phyloP scores from a whole-genome alignment of 2,329 filamentous ascomycete genomes.

The Epicoccum sorghinum region DNA sequence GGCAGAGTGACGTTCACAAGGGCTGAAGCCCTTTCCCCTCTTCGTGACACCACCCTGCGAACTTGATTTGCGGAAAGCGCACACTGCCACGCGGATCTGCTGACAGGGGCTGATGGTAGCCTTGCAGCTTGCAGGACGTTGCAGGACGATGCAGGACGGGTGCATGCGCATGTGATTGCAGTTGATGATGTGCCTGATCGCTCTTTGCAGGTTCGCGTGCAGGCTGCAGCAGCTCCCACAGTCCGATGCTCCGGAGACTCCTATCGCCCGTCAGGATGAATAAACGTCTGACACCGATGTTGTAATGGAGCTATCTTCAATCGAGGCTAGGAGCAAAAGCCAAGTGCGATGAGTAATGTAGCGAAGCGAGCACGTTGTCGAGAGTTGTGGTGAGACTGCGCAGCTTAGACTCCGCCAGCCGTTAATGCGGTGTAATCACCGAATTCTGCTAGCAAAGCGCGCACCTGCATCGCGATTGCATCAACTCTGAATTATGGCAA shows the following conservation, averaged over 20 bases:
- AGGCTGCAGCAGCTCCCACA: too few relatives aligned
- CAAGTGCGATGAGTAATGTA: conserved; percentile 5
- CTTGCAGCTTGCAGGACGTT: conserved; percentile 15
- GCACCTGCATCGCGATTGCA: conserved; percentile 11
- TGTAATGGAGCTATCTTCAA: conserved; percentile 5
- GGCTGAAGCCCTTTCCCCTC: neutral
- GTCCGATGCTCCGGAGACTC: neutral
- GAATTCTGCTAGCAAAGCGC: conserved; percentile 1
- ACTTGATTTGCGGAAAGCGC: conserved; percentile 30
- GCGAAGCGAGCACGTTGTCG: conserved; percentile 4
- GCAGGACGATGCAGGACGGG: conserved; percentile 16
- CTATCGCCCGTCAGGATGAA: conserved; percentile 15
- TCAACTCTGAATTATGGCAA: conserved; percentile 2
- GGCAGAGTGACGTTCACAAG: conserved; percentile 1
- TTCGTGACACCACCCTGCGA: conserved; percentile 10
- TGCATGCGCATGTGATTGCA: conserved; percentile 40
- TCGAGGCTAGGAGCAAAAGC: neutral
- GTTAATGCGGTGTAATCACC: conserved; percentile 3
- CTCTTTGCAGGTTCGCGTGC: conserved; percentile 5
- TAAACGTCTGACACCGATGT: conserved; percentile 12
- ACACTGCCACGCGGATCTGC: conserved; percentile 29
- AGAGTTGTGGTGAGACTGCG: neutral
- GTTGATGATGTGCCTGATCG: conserved; percentile 30
- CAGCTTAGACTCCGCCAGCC: neutral
- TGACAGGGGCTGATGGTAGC: conserved; percentile 20